Base-by-base conservation (phyloP, 257 asterid genomes). In the Solanum commersonii region DNA sequence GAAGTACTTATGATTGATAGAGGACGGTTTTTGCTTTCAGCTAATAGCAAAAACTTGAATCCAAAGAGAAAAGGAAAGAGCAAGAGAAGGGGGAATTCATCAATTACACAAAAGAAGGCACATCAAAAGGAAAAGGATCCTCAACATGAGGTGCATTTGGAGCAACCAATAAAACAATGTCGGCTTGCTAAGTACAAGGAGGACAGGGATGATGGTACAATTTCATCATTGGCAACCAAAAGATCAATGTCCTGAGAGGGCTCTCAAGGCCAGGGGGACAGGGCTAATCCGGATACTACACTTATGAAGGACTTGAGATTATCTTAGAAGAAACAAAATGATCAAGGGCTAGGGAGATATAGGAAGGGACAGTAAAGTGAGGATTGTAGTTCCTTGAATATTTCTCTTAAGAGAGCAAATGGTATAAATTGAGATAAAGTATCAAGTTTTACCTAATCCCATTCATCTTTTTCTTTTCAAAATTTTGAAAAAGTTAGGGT, bases 31-130 rank as follows among this genome's bases (percentile, higher is more conserved):
- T 63, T 1, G 16, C 16, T 63, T 63, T 5, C 1, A n/a, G 27
- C 8, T n/a, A 1, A 4, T 0, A n/a, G 3, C 6, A 2, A 63
- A 63, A 9, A n/a, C 31, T 63, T 63, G 7, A 63, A 63, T 63
- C 3, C 71, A 63, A 63, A 63, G 31, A 9, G 71, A n/a, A 11
- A n/a, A 2, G 11, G 6, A 7, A 89, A 85, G 91, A 90, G 74
- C 86, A 92, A 71, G 37, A 10, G 27, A 81, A 90, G 84, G 81
- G 87, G 92, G 89, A 92, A 78, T 68, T 88, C 87, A 81, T 87
- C 91, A 78, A 90, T 74, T 76, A 78, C 38, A 56, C 88, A 52
- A 40, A 87, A 84, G 79, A 85, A 89, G 87, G 63, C 6, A 0
- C 52, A 44, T 0, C 52, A 88, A 87, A 88, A 46, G 73, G 46